Percentiles rank a stretch among this genome's conserved stretches.
Conservation (phyloP, 2,329 filamentous ascomycete species). For the Talaromyces islandicus region DNA sequence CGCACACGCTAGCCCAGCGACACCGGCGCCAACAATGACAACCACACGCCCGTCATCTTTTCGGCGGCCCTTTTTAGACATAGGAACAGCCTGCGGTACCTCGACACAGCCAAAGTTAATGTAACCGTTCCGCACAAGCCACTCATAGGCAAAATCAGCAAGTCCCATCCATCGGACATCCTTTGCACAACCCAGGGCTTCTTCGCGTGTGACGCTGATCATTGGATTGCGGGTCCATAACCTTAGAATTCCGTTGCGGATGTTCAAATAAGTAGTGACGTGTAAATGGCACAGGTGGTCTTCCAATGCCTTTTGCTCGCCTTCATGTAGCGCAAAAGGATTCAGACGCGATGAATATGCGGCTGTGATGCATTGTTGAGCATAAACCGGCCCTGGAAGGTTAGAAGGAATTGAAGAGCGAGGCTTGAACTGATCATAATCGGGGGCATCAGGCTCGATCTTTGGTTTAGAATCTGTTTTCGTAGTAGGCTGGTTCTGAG, state of each 20-base stretch:
- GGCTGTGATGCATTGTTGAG: slow-evolving; percentile 82
- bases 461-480: not conserved
- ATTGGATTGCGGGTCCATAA: slow-evolving; percentile 85
- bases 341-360: slow-evolving; percentile 85
- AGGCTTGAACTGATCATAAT: slow-evolving; percentile 54
- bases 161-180: slow-evolving; percentile 84
- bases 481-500: not conserved
- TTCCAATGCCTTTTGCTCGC: slow-evolving; percentile 75
- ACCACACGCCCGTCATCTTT: slow-evolving; percentile 61
- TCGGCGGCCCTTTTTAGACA: slow-evolving; percentile 35
- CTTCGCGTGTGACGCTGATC: slow-evolving; percentile 71
- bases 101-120: slow-evolving; percentile 95
- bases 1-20: slow-evolving; percentile 86
- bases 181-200: slow-evolving; percentile 84
- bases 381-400: slow-evolving; percentile 69
- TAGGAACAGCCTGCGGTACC: slow-evolving; percentile 45
- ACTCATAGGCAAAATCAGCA: slow-evolving; percentile 83
- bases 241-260: slow-evolving; percentile 86
- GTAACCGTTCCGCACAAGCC: slow-evolving; percentile 84
- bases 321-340: slow-evolving; percentile 77
- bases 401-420: slow-evolving; percentile 78
- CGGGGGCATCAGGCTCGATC: slow-evolving; percentile 3
- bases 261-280: slow-evolving; percentile 92
- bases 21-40: slow-evolving; percentile 85
- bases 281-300: slow-evolving; percentile 80